Base-by-base conservation (phyloP, 768 basidiomycete genomes). In the Cyathus striatus region DNA sequence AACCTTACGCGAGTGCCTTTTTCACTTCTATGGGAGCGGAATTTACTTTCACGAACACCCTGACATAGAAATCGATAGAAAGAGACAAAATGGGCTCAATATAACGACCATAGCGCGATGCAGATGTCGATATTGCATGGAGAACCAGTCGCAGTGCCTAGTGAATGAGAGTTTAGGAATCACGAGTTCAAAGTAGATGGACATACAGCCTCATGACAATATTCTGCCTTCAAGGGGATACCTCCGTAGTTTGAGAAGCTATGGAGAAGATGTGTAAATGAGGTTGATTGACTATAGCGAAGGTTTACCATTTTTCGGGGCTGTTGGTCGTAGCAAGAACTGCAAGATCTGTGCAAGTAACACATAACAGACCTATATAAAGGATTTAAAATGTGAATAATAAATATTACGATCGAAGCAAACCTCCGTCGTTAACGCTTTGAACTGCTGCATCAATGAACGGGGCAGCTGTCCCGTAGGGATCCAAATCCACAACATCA, bases 211-310 rank as follows among this genome's bases (percentile, higher is more conserved):
- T 99, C 95, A 55, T 99, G 95, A 47, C 83, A 86, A 60, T 90
- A 99, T 63, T 96, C 95, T n/a, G 88, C 83, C 56, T 90, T 92
- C 21, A 87, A 73, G 30, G 90, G 84, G 5, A 88, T 71, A 3
- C 95, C 95, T 7, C 95, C 95, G 59, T 99, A 99, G 55, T 96
- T 97, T 1, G 94, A 83, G 63, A 81, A 97, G 63, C 93, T 95
- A 52, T 21, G 17, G 34, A 38, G n/a, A 14, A 25, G 24, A 36
- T 43, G 9, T 30, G n/a, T 9, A 9, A 30, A 30, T 30, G 27
- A 9, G 27, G 27, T 30, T n/a, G n/a, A n/a, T n/a, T n/a, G n/a
- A n/a, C n/a, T n/a, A n/a, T n/a, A n/a, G n/a, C n/a, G n/a, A n/a
- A n/a, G n/a, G n/a, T n/a, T 47, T 52, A 91, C 95, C 91, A 93